A percentile compares a stretch with the other conserved stretches of the same genome.
Evolutionary conservation across 2,329 filamentous ascomycete species (phyloP).

Genomic region (Metarhizium sp.): DNA sequence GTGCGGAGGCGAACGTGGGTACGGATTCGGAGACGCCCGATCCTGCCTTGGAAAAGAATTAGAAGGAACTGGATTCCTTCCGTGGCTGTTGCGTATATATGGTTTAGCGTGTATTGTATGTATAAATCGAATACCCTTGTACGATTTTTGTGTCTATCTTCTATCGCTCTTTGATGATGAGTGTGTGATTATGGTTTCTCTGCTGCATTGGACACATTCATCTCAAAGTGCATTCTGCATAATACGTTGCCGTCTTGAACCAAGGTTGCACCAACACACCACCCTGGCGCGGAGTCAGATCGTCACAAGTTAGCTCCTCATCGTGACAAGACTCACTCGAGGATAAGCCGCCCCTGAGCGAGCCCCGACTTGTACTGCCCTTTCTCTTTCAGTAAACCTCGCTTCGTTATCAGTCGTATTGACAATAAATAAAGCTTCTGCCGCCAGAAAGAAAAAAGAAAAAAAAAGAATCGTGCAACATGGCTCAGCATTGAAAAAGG

Average conservation of each 20-base stretch:
- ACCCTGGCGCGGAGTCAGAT: too few species aligned
- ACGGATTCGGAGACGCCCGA: conserved; percentile 2
- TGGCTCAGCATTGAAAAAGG: neutral
- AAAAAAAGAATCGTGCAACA: too few species aligned
- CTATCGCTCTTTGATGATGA: neutral
- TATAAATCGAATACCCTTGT: neutral
- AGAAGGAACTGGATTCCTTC: neutral
- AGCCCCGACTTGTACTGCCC: too few species aligned
- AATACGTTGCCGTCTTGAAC: too few species aligned
- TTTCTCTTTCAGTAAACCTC: neutral
- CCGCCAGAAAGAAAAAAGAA: too few species aligned
- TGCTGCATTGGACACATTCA: neutral
- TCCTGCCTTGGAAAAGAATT: conserved; percentile 1
- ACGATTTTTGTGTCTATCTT: neutral
- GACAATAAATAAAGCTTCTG: too few species aligned
- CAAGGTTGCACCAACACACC: too few species aligned
- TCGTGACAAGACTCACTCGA: too few species aligned
- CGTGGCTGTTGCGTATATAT: neutral
- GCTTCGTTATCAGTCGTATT: neutral
- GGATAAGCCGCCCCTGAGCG: too few species aligned
- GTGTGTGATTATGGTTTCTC: too few species aligned
- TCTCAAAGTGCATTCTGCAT: conserved; percentile 2
- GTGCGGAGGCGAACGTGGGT: neutral
- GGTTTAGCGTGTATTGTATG: neutral
- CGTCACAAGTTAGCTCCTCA: too few species aligned